Percentiles rank a stretch among this genome's conserved stretches.
These are phyloP conservation scores for Paragyromitra xinjiangensis DNA, from an alignment of 495 filamentous ascomycete genomes.

Conservation along the genomic window DNA sequence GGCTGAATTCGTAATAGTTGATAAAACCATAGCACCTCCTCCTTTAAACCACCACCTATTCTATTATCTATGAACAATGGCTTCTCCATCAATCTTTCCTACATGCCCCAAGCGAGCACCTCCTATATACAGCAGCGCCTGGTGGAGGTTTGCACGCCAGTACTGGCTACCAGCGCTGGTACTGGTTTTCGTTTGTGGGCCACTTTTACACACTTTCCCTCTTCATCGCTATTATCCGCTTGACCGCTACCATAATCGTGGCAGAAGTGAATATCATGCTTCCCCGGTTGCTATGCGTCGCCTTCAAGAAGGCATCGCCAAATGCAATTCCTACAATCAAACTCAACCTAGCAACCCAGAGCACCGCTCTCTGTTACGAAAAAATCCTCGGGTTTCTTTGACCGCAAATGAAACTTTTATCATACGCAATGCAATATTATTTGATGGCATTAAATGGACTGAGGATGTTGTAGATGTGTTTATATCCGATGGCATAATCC, in stretches of 20 bases:
- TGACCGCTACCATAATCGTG: neutral
- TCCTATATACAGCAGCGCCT: neutral
- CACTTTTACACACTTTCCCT: neutral
- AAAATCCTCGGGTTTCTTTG: neutral
- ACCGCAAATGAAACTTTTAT: neutral
- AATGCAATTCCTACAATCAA: neutral
- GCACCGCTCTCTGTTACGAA: neutral
- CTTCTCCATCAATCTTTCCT: too few species aligned
- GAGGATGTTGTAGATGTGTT: constrained; percentile 62
- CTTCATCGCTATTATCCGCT: neutral
- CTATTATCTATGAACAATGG: too few species aligned
- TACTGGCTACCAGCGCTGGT: neutral
- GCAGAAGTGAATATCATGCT: neutral
- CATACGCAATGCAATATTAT: constrained; percentile 63
- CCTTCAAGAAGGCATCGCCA: neutral
- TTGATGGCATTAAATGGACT: constrained; percentile 64
- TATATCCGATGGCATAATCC: constrained; percentile 63
- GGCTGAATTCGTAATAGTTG: too few species aligned
- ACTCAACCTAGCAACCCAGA: neutral
- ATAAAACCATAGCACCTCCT: too few species aligned
- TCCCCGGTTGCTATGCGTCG: neutral
- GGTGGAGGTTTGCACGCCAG: neutral
- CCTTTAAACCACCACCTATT: too few species aligned
- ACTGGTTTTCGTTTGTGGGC: neutral
- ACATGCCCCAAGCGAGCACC: neutral